Base-by-base conservation (phyloP, 2,329 filamentous ascomycete genomes). In the Aspergillus ibericus region DNA sequence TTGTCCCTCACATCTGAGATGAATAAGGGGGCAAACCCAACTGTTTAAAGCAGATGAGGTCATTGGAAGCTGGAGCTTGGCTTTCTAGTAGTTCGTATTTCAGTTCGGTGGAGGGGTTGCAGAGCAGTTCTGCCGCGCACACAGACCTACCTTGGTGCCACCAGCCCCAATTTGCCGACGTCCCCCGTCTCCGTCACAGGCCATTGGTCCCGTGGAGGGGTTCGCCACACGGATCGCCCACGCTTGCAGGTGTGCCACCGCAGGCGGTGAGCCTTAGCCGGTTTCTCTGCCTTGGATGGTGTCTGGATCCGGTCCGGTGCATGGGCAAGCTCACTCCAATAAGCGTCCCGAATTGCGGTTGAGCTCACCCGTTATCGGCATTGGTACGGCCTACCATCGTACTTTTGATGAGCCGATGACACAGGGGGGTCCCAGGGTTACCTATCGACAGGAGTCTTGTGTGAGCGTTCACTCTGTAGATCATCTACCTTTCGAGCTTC, bases 211-310 rank as follows among this genome's bases (percentile, higher is more conserved):
- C 3, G 12, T 20, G 38, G 36, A 20, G 38, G 51, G 22, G 50
- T 53, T 53, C 36, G 51, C 51, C 51, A 53, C 51, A 53, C 36
- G 29, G 44, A 53, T 53, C 51, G 51, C 44, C 51, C 51, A 29
- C 51, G 51, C 51, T 40, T 53, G 51, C 51, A 44, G 51, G 34
- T 20, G 35, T 25, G 40, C 40, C 40, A 53, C 32, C 27, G 51
- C 36, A 53, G 51, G 51, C 51, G 51, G 51, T 53, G 35, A 53
- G 25, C 36, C 16, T 16, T 32, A 42, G 35, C 27, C 34, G 18
- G 36, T 29, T 53, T 53, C 10, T 15, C 51, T 53, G 36, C 51
- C 22, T 40, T 53, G 36, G 22, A 22, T 16, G 36, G 36, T 22
- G 36, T 42, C 50, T 53, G 51, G 51, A 53, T 53, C 51, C 25